Percentiles rank a stretch among this genome's conserved stretches.
Conservation (phyloP, 2,329 filamentous ascomycete species). For the Colletotrichum noveboracense region DNA sequence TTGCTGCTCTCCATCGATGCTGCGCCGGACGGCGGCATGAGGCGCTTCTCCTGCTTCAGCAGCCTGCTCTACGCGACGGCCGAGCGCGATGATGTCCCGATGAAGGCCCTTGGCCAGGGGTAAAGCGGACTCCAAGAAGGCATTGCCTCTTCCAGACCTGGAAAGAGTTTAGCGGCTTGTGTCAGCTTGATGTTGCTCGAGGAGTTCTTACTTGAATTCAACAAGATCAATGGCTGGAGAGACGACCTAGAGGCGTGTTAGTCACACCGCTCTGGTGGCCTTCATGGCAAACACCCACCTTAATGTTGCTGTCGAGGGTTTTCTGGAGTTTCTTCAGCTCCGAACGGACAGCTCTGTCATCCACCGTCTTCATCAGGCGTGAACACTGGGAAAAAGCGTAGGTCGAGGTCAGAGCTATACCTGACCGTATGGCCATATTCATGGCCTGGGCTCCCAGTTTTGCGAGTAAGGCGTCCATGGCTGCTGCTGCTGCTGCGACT, state of each 20-base stretch:
- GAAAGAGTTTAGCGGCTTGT: constrained; percentile 25
- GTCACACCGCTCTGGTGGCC: not conserved
- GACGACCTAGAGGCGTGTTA: constrained; percentile 64
- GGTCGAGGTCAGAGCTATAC: constrained; percentile 82
- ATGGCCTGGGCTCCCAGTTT: constrained; percentile 72
- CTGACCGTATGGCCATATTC: constrained; percentile 90
- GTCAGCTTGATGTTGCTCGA: not conserved
- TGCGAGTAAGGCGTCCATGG: constrained; percentile 73
- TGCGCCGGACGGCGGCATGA: constrained; percentile 43
- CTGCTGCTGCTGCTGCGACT: not conserved
- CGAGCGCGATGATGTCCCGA: constrained; percentile 81
- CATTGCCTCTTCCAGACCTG: constrained; percentile 59
- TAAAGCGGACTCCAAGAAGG: constrained; percentile 80
- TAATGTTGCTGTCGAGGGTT: constrained; percentile 84
- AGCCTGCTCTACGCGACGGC: constrained; percentile 74
- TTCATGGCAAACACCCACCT: constrained; percentile 49
- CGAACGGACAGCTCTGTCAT: constrained; percentile 68
- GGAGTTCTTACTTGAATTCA: constrained; percentile 73
- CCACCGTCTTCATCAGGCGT: constrained; percentile 77
- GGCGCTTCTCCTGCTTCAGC: constrained; percentile 66
- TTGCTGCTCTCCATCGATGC: constrained; percentile 57
- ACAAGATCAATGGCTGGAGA: constrained; percentile 92
- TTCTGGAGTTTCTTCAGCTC: constrained; percentile 77
- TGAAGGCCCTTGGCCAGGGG: constrained; percentile 82
- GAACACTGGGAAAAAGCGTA: constrained; percentile 87